Base-by-base conservation (phyloP, 257 asterid genomes). In the Solanum clarkiae region DNA sequence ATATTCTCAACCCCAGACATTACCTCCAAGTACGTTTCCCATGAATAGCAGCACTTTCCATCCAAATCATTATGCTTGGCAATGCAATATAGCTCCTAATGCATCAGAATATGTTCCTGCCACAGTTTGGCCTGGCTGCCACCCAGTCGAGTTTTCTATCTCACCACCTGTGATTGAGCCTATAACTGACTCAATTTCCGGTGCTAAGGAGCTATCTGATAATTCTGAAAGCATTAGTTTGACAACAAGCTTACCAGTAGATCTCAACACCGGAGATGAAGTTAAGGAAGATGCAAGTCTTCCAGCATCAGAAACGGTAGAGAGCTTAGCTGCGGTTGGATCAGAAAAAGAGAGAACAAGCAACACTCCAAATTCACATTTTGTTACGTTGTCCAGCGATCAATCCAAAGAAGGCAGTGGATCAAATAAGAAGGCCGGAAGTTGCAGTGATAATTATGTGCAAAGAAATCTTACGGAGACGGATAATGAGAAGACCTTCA, bases 1-100 rank as follows among this genome's bases (percentile, higher is more conserved):
- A 16, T 95, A 85, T 89, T 51, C 93, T 82, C 99, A 94, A 84
- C 86, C 97, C 80, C 98, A 93, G 85, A 70, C 95, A 47, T 82
- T 94, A 57, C 90, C 98, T 66, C 92, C 94, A 44, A 89, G 86
- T 89, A 86, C 92, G 56, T 94, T 92, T 85, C 98, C 97, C 83
- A 83, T 94, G 86, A 91, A 90, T 14, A 90, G 84, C 85, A 93
- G 90, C 88, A 92, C 90, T 1, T 96, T 92, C 89, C 98, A 93
- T 89, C 98, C 90, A 47, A 81, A 88, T 83, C 98, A 92, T 84
- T 93, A 94, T 84, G 90, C 96, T 29, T 95, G 98, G 99, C 98
- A 91, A 88, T 90, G 92, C 85, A 93, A 90, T 88, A 84, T 94
- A 84, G 92, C 91, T 80, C 88, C 93, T 72, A 89, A 84, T 89